Evolutionary conservation across 192 early-diverging fungal species (phyloP), one percentile per base, ranked within the genome.

Genomic region (Coemansia sp.): DNA sequence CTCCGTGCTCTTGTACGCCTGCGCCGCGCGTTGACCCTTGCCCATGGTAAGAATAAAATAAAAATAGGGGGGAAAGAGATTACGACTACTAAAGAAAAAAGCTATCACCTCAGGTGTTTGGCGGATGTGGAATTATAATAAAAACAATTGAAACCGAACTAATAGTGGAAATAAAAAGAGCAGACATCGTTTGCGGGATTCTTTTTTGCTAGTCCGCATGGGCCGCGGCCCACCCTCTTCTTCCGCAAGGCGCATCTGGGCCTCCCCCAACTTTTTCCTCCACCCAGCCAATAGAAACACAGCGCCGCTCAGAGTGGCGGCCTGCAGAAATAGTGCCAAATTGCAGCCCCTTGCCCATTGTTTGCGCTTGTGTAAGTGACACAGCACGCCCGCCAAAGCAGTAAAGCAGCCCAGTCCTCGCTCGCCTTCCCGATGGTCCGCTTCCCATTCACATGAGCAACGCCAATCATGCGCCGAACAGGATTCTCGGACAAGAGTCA

Each of bases 1-100:
- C 60, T 69, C 72, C 35, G 65, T 68, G 50, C 58, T 65, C 53
- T 55, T 68, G 62, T 56, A 69, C 35, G 56, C 38, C 56, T 60
- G 56, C 33, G 58, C 27, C 7, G 65, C 66, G 21, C 66, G 72
- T 61, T 76, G 60, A 14, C 72, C 66, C 56, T 76, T 76, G 35
- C 65, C 66, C 66, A 76, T 76, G 13, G 17, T 55, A 5, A 13
- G 21, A 53, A 27, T 40, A 14, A 2, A 47, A 46, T 30, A 35
- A 53, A 47, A 48, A 30, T 25, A 47, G 14, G 30, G 31, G 21
- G 50, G 34, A 43, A 0, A 39, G 18, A 33, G 26, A 22, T 26
- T 17, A 15, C 27, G 11, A 27, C 25, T 46, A 27, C 19, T 13
- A 23, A 22, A 26, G 13, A 45, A 45, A 14, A 38, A 17, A n/a